These are phyloP conservation scores for Daedalea quercina DNA, from an alignment of 768 basidiomycete genomes.

Conservation along the genomic window DNA sequence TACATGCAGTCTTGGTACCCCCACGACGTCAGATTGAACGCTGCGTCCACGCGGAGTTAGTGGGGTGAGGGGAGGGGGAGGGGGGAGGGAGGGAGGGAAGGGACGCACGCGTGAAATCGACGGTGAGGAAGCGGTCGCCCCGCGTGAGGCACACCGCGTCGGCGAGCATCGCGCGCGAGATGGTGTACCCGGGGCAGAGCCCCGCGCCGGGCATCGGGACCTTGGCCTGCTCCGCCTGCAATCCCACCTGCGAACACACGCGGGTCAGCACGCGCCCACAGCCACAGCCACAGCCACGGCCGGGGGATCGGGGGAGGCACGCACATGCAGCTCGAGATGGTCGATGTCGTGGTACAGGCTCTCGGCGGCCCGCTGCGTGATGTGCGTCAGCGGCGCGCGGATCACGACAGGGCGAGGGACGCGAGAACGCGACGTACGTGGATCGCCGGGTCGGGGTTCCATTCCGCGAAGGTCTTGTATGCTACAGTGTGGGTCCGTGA, in stretches of 20 bases:
- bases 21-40: constrained; percentile 73
- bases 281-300: too few relatives aligned
- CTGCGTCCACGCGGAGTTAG: constrained; percentile 26
- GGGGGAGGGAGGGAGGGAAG: neutral
- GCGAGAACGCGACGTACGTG: too few relatives aligned
- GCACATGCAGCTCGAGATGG: constrained; percentile 64
- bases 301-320: neutral
- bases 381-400: neutral
- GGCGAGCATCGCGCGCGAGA: constrained; percentile 76
- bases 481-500: constrained; percentile 30
- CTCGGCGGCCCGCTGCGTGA: constrained; percentile 44
- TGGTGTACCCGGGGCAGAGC: constrained; percentile 77
- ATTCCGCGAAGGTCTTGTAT: constrained; percentile 58
- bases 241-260: constrained; percentile 14
- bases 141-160: constrained; percentile 73
- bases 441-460: constrained; percentile 60
- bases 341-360: constrained; percentile 66
- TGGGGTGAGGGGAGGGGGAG: neutral
- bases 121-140: constrained; percentile 71
- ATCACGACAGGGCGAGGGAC: too few relatives aligned
- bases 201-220: constrained; percentile 59
- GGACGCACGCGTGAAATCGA: constrained; percentile 73
- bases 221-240: constrained; percentile 63
- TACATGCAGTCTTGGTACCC: constrained; percentile 68
- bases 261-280: too few relatives aligned